phyloP scores from a whole-genome alignment of 2,329 filamentous ascomycete species.

The Colletotrichum eremochloae region DNA sequence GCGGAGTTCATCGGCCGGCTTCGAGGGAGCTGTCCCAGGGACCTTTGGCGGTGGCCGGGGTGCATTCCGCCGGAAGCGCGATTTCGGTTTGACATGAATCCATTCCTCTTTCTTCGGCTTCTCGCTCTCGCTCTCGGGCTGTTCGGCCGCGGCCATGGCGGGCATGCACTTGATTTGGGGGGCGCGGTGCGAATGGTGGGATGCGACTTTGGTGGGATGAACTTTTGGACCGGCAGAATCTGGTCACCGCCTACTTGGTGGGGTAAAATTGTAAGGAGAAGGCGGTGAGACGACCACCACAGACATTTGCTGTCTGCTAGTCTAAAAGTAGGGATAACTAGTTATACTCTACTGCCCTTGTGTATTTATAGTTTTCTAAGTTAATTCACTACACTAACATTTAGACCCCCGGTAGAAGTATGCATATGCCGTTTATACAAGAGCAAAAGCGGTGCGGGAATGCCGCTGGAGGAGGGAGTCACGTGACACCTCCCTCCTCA shows the following conservation, averaged over 20 bases:
- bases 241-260: conserved; percentile 19
- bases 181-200: neutral
- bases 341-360: no score
- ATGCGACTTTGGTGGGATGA: conserved; percentile 30
- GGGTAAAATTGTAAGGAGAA: neutral
- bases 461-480: no score
- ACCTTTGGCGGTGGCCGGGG: conserved; percentile 16
- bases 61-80: conserved; percentile 32
- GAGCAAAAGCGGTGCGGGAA: no score
- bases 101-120: conserved; percentile 42
- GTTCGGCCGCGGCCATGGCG: conserved; percentile 29
- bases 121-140: conserved; percentile 7
- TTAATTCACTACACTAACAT: no score
- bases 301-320: no score
- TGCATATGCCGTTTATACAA: no score
- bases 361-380: no score
- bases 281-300: conserved; percentile 20
- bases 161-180: neutral
- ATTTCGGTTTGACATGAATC: conserved; percentile 44
- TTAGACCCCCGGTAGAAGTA: no score
- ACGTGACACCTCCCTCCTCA: no score
- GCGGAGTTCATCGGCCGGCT: conserved; percentile 29
- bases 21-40: neutral
- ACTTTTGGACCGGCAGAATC: conserved; percentile 41
- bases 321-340: no score